Base-by-base conservation (phyloP, 805 yeast species). In the Candida dendrica region DNA sequence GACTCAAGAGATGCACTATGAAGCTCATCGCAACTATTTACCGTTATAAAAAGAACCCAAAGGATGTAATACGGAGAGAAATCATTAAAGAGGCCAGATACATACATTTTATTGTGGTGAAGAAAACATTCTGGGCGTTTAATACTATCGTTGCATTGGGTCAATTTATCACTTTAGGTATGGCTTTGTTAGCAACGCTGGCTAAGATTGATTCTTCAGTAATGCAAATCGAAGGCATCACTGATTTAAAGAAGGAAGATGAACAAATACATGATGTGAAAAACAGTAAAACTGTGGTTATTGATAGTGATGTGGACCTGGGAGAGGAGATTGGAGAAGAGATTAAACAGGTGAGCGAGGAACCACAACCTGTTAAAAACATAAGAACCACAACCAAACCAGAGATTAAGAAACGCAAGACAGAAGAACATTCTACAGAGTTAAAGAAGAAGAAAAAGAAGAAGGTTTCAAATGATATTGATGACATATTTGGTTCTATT, bases 81-180 rank as follows among this genome's bases (percentile, higher is more conserved):
- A 31, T 56, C 27, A 42, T 50, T 22, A 42, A 39, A 15, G 3
- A 15, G 46, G 27, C 49, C 44, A 34, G 46, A 37, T 65, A 67
- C 56, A 46, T 72, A 36, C 47, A 64, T 30, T 47, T 47, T 17
- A 61, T 68, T 43, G 51, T 67, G 3, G 51, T 78, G 1, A 72
- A 71, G 6, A 62, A 63, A 26, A 75, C 82, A 24, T 81, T 75
- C 58, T 71, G 74, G 44, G 72, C 75, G 11, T 83, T 85, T 52
- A 80, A 82, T 58, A 74, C 80, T 1, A 71, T 88, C 1, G 68
- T 88, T 7, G 79, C 83, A 1, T 68, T 80, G 44, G 95, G 90
- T 0, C 95, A 89, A 54, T 88, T 84, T 53, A 69, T 86, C 6
- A 73, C 81, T 2, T 57, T 88, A 11, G 95, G 95, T 2, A 70